Conservation (phyloP, 345 rosid species). For the Boechera retrofracta region DNA sequence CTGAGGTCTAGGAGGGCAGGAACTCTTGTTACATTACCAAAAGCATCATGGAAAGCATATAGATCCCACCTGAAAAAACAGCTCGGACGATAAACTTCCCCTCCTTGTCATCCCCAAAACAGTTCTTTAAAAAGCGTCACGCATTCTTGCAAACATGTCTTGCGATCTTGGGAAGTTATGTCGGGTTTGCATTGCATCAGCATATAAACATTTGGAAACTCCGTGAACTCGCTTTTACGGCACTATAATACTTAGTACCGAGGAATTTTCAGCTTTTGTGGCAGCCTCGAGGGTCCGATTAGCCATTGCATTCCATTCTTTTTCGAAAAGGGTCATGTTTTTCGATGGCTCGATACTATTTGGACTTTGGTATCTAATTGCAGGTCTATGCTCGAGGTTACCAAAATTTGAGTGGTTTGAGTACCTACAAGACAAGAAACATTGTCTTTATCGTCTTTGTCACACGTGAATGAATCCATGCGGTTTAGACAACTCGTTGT, state of each 20-base stretch:
- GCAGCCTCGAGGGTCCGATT: constrained; percentile 10
- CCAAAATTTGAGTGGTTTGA: constrained; percentile 42
- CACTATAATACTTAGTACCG: constrained; percentile 45
- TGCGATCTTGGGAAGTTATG: constrained; percentile 40
- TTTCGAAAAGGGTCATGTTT: constrained; percentile 35
- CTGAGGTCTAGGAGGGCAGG: constrained; percentile 15
- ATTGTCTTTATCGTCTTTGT: neutral
- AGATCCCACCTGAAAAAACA: constrained; percentile 57
- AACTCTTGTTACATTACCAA: constrained; percentile 6
- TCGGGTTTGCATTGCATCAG: constrained; percentile 59
- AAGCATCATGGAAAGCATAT: constrained; percentile 24
- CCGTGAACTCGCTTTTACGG: constrained; percentile 23
- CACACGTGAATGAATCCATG: constrained; percentile 40
- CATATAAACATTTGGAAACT: constrained; percentile 33
- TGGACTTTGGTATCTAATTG: constrained; percentile 11
- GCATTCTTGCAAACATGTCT: constrained; percentile 31
- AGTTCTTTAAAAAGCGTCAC: constrained; percentile 18
- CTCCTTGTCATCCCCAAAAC: constrained; percentile 45
- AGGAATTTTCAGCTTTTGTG: neutral
- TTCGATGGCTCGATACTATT: neutral
- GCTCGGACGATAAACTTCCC: constrained; percentile 43
- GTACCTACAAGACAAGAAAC: constrained; percentile 45
- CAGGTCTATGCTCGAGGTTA: constrained; percentile 24
- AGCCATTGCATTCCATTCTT: constrained; percentile 31
- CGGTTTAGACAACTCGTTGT: constrained; percentile 51